Evolutionary conservation across 2,329 filamentous ascomycete species (phyloP).

Genomic region (Beauveria medogensis): DNA sequence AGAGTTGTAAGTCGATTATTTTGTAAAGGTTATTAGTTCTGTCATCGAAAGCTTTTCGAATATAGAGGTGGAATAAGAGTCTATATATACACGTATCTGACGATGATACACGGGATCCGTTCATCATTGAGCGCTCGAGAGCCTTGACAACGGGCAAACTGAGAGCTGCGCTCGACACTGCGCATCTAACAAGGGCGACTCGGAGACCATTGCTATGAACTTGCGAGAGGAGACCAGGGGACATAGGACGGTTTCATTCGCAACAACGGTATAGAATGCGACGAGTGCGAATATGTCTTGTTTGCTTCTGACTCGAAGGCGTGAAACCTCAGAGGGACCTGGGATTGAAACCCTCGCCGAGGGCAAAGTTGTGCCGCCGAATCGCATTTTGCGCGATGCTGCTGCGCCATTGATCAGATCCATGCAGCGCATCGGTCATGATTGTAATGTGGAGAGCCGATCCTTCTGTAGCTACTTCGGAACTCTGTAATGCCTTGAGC

Average conservation of each 20-base stretch:
- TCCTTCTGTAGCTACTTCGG: not conserved
- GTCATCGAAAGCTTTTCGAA: not conserved
- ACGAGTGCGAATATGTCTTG: not conserved
- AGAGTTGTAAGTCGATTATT: not conserved
- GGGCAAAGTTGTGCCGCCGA: not conserved
- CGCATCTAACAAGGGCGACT: not conserved
- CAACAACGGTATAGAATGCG: not conserved
- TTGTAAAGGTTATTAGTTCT: not conserved
- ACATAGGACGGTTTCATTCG: not conserved
- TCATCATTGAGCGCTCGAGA: not conserved
- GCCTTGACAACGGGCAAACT: not conserved
- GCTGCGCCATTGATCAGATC: not conserved
- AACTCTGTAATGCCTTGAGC: not conserved
- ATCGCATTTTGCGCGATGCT: not conserved
- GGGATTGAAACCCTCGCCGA: not conserved
- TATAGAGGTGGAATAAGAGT: not conserved
- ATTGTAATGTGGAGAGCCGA: not conserved
- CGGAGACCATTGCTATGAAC: not conserved
- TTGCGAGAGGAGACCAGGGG: no score
- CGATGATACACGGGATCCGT: no score
- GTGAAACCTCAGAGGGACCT: not conserved
- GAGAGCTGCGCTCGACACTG: not conserved
- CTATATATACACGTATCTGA: not conserved
- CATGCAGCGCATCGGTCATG: not conserved
- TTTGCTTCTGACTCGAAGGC: not conserved